These are phyloP conservation scores for Ramaria rubella DNA, from an alignment of 768 basidiomycete species.

Conservation along the genomic window DNA sequence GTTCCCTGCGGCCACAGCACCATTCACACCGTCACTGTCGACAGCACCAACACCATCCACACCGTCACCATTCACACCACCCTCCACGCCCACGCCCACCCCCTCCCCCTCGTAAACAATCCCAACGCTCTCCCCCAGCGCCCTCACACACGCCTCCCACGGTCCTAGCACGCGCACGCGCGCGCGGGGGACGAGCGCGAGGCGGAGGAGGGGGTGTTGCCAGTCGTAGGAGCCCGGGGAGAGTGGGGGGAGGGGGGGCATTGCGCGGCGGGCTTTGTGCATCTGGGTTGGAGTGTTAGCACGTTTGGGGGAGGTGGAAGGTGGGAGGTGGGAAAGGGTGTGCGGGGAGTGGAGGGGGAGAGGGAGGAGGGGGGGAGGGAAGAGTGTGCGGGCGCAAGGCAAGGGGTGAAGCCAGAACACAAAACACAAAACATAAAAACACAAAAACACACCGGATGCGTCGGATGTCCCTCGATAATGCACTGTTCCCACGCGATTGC, in stretches of 20 bases:
- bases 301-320: slow-evolving; percentile 1
- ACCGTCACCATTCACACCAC: too few species aligned
- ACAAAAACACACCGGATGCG: slow-evolving; percentile 44
- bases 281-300: too few species aligned
- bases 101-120: too few species aligned
- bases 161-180: slow-evolving; percentile 37
- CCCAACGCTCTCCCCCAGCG: slow-evolving; percentile 30
- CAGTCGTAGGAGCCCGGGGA: slow-evolving; percentile 30
- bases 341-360: too few species aligned
- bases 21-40: too few species aligned
- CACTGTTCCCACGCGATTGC: slow-evolving; percentile 54
- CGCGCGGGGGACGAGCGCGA: slow-evolving; percentile 35
- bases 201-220: slow-evolving; percentile 46
- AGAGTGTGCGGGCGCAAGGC: too few species aligned
- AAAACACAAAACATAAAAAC: slow-evolving; percentile 27
- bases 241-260: slow-evolving; percentile 14
- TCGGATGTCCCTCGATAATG: slow-evolving; percentile 52
- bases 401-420: too few species aligned
- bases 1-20: not conserved
- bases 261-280: slow-evolving; percentile 45
- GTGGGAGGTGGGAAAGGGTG: too few species aligned
- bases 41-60: too few species aligned
- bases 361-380: too few species aligned
- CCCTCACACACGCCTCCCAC: too few species aligned
- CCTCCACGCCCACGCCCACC: too few species aligned